These are phyloP conservation scores for Hypomyces perniciosus DNA, from an alignment of 2,329 filamentous ascomycete species.

Conservation along the genomic window DNA sequence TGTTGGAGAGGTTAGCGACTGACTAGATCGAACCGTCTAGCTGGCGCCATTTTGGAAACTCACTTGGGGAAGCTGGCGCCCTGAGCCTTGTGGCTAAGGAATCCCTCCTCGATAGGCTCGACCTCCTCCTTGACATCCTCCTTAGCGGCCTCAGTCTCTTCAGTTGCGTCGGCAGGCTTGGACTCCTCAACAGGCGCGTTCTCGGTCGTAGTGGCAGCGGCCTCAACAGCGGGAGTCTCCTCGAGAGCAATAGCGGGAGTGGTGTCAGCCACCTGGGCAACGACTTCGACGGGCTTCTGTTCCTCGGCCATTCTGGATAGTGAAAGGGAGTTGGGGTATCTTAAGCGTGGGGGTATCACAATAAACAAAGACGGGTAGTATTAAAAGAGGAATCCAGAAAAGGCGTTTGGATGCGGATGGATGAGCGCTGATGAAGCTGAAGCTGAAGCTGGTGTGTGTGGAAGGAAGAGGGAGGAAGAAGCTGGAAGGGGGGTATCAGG, in stretches of 20 bases:
- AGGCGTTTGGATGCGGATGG: conserved; percentile 26
- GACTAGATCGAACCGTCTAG: neutral
- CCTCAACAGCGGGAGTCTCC: conserved; percentile 32
- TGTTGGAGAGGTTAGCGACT: conserved; percentile 29
- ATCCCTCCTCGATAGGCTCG: conserved; percentile 74
- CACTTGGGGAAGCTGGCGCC: conserved; percentile 82
- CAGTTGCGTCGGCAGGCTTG: conserved; percentile 28
- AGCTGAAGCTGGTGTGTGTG: conserved; percentile 22
- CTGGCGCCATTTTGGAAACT: conserved; percentile 31
- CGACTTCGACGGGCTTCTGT: conserved; percentile 56
- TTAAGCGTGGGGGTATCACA: conserved; percentile 46
- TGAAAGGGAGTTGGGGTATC: conserved; percentile 36
- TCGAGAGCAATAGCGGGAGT: conserved; percentile 30
- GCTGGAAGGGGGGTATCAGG: conserved; percentile 28
- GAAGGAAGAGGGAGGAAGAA: conserved; percentile 28
- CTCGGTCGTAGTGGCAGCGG: conserved; percentile 29
- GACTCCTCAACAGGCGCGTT: conserved; percentile 36
- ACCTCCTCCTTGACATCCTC: conserved; percentile 45
- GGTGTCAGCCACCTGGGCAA: conserved; percentile 42
- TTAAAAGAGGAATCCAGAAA: conserved; percentile 35
- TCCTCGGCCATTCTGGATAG: conserved; percentile 63
- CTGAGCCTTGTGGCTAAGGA: conserved; percentile 83
- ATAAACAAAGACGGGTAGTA: conserved; percentile 37
- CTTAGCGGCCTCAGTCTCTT: conserved; percentile 38
- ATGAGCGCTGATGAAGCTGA: conserved; percentile 25